These are phyloP conservation scores for Lolium rigidum DNA, from an alignment of 176 grass and related monocot species.

Conservation along the genomic window DNA sequence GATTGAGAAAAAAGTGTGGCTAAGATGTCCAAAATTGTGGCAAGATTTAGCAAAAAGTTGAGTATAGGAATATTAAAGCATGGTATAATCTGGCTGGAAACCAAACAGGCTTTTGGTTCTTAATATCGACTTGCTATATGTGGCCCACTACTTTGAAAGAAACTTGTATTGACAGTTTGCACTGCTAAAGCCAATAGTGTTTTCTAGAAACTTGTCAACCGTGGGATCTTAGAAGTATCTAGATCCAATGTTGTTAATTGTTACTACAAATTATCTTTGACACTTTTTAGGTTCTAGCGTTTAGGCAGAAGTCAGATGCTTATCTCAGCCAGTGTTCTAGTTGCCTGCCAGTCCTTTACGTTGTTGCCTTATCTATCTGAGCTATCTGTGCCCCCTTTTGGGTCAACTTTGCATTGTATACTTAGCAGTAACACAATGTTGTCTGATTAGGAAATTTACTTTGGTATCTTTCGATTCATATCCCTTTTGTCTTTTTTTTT, in stretches of 20 bases:
- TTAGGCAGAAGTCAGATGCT: background rate
- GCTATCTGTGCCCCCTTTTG: background rate
- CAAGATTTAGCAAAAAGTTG: conserved; percentile 5
- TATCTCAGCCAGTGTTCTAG: conserved; percentile 8
- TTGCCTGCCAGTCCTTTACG: conserved; percentile 10
- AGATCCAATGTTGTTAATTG: conserved; percentile 1
- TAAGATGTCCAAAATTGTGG: background rate
- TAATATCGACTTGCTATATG: conserved; percentile 25
- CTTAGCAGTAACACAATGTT: background rate
- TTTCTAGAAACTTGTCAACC: conserved; percentile 32
- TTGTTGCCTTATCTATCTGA: conserved; percentile 1
- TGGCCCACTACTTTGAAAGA: background rate
- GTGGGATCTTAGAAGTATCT: conserved; percentile 21
- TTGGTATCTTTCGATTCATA: conserved; percentile 30
- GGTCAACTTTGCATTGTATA: background rate
- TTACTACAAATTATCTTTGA: background rate
- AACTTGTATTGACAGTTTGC: conserved; percentile 27
- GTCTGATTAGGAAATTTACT: conserved; percentile 27
- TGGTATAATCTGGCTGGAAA: background rate
- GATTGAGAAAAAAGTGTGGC: background rate
- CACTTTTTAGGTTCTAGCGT: background rate
- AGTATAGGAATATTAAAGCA: background rate
- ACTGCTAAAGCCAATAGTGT: conserved; percentile 14
- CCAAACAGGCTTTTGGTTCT: conserved; percentile 13
- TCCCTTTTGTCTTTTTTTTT: conserved; percentile 13